Percentiles rank a stretch among this genome's conserved stretches.
phyloP scores from a whole-genome alignment of 345 rosid species.

The Syzygium grande region DNA sequence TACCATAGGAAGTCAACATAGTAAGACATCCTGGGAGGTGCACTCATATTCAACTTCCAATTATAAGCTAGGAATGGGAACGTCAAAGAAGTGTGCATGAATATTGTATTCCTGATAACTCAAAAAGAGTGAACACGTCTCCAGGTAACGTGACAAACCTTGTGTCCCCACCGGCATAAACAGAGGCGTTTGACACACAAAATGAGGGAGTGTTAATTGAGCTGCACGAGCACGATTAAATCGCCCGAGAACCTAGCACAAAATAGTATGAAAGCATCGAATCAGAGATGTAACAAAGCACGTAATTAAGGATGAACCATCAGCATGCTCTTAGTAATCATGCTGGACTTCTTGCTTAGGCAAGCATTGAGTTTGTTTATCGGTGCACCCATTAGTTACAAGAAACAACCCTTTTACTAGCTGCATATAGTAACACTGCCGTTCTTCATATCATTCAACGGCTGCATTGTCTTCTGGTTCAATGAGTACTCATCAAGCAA shows the following conservation, averaged over 20 bases:
- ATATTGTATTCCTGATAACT: background rate
- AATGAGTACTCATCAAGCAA: background rate
- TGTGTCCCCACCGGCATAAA: conserved; percentile 90
- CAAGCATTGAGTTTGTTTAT: background rate
- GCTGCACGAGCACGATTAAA: conserved; percentile 87
- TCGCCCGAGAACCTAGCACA: conserved; percentile 50
- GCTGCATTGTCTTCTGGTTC: background rate
- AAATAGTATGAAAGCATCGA: background rate
- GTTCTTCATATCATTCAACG: background rate
- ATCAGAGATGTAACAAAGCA: background rate
- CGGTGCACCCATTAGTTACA: background rate
- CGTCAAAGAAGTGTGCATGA: background rate
- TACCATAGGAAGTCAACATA: background rate
- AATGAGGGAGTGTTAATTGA: conserved; percentile 60
- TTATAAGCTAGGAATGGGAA: background rate
- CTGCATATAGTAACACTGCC: background rate
- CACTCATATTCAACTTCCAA: background rate
- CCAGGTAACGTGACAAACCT: conserved; percentile 27
- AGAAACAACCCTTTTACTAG: background rate
- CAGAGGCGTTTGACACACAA: conserved; percentile 58
- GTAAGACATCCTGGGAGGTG: background rate
- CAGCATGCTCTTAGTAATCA: background rate
- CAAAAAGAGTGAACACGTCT: background rate
- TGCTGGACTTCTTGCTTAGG: background rate
- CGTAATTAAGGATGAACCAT: background rate